A percentile compares a stretch with the other conserved stretches of the same genome.
Conservation (phyloP, 345 rosid species). For the Pugionium dolabratum region DNA sequence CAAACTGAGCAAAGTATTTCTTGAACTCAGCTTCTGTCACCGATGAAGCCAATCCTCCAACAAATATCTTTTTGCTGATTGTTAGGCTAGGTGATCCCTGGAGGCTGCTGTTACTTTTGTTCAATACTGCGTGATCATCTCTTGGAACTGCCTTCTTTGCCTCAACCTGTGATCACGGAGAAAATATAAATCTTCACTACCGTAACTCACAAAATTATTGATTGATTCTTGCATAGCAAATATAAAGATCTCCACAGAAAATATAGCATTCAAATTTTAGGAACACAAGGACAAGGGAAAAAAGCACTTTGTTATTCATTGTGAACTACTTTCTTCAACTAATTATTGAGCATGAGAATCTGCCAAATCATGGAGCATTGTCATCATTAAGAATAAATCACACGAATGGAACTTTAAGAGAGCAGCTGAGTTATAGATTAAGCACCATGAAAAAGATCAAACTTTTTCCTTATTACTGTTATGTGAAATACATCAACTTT, state of each 20-base stretch:
- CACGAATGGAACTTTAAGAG: neutral
- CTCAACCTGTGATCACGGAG: conserved; percentile 71
- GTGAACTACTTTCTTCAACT: neutral
- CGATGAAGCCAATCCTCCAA: conserved; percentile 19
- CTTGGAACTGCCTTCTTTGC: conserved; percentile 78
- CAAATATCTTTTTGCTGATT: conserved; percentile 7
- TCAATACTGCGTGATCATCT: neutral
- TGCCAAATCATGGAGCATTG: conserved; percentile 2
- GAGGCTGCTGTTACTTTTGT: conserved; percentile 17
- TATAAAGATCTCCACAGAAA: neutral
- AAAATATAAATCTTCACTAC: neutral
- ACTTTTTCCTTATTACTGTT: neutral
- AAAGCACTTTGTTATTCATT: neutral
- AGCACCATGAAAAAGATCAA: conserved; percentile 5
- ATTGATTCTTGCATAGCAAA: neutral
- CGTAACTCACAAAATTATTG: neutral
- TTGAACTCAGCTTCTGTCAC: conserved; percentile 26
- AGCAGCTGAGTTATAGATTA: neutral
- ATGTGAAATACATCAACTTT: neutral
- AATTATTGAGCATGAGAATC: neutral
- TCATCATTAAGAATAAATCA: neutral
- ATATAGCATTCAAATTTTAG: conserved; percentile 9
- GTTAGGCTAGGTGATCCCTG: conserved; percentile 16
- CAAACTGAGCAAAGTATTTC: conserved; percentile 84
- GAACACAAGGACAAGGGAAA: conserved; percentile 17